Evolutionary conservation across 345 rosid genomes (phyloP), one percentile per base, ranked within the genome.

Genomic region (Gossypioides kirkii): DNA sequence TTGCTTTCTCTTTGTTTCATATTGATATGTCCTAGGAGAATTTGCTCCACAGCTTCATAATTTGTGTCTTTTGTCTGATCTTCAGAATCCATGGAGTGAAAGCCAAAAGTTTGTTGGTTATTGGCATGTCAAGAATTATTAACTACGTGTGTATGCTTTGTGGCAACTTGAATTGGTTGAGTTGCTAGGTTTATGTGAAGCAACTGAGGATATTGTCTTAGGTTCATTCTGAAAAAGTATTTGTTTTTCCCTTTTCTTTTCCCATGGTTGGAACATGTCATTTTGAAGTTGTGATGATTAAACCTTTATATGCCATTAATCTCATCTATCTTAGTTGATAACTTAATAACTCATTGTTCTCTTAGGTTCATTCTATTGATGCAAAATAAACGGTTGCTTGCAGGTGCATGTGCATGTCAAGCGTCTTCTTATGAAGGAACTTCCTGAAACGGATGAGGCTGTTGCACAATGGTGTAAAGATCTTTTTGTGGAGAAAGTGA

Each of bases 381-480:
- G 73, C n/a, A 61, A 68, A 17, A 13, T 4, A n/a, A 71, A 13
- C 43, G 52, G 23, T 76, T 68, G 77, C 76, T 77, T 84, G 77
- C 89, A 95, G 99, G 81, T 95, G 76, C 88, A 92, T 72, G 82
- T 95, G 73, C 97, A 86, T 76, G 74, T 95, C 72, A 86, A 84
- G 84, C 78, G 97, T 61, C 97, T 83, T 82, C 60, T 75, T 68
- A 92, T 92, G 97, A 84, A 87, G 76, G 97, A 89, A 71, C 85
- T 95, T 79, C 99, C 99, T 70, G 90, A 86, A 83, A 80, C 94
- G 41, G 89, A 94, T 28, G 98, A 95, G 46, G 94, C 81, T 46
- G 87, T 92, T 78, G 87, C 98, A 45, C 97, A 92, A 75, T 95
- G 98, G 99, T 95, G 99, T 83, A 91, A 79, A 84, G 98, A 95